These are phyloP conservation scores for Capronia coronata DNA, from an alignment of 2,329 filamentous ascomycete genomes.

Conservation along the genomic window DNA sequence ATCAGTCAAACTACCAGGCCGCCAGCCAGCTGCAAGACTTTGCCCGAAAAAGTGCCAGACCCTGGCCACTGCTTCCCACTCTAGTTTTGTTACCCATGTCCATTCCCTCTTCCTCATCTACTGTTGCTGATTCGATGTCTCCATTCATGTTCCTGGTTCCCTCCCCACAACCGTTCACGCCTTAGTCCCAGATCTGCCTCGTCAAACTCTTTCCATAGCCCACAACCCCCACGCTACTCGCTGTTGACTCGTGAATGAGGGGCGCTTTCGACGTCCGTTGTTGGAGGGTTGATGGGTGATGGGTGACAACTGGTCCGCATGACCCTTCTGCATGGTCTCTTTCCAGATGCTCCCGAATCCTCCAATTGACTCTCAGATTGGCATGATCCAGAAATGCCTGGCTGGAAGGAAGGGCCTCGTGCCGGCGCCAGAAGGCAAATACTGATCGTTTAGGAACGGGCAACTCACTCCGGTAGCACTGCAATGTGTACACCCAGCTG, in stretches of 20 bases:
- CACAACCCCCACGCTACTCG: constrained; percentile 18
- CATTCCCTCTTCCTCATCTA: constrained; percentile 4
- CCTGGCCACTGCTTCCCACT: constrained; percentile 2
- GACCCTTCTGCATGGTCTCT: background rate
- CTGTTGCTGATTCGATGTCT: constrained; percentile 14
- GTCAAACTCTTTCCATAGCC: background rate
- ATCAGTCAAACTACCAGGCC: background rate
- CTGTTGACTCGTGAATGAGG: no score
- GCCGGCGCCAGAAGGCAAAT: background rate
- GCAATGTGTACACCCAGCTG: no score
- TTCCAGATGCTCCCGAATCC: background rate
- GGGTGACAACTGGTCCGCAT: constrained; percentile 11
- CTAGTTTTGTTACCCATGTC: background rate
- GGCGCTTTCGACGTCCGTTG: no score
- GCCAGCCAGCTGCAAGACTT: background rate
- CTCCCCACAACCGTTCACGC: constrained; percentile 3
- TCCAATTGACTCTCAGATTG: background rate
- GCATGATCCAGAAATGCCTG: no score
- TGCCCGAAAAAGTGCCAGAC: constrained; percentile 1
- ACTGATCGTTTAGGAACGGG: no score
- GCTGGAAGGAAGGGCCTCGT: no score
- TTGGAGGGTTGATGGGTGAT: no score
- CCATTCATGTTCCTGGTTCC: constrained; percentile 14
- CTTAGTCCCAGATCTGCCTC: constrained; percentile 14
- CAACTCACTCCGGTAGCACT: no score